Base-by-base conservation (phyloP, 2,329 filamentous ascomycete genomes). In the Xylariaceae sp. region DNA sequence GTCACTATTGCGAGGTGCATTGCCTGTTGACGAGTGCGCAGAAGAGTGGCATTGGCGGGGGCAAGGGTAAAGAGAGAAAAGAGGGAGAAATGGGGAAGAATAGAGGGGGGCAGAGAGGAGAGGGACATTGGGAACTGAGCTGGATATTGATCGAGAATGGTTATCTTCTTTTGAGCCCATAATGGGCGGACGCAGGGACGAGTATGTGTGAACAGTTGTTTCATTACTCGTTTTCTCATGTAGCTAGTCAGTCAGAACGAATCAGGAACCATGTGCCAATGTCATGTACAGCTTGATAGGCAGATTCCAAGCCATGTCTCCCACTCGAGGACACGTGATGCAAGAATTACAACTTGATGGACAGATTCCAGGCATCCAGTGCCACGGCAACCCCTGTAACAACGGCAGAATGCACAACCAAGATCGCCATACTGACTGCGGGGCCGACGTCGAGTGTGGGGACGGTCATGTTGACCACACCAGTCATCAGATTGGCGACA, bases 401-500 rank as follows among this genome's bases (percentile, higher is more conserved):
- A 1, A 77, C 70, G 2, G 73, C 78, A 44, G 85, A 85, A 68
- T 97, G 97, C 5, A 68, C 80, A 18, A 89, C 68, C 55, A 99
- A 68, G 32, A 96, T 82, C 0, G 68, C 83, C 82, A 96, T 89
- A 0, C 90, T 82, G 48, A 73, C 67, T 3, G 78, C 60, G 9
- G 81, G 79, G 5, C 75, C 76, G 55, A 87, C 82, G 64, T 92
- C 80, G 56, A 97, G 70, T 2, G 94, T 99, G 36, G 86, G 85
- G 47, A 97, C 69, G 4, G 85, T 88, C 76, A 99, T 75, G 66
- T 99, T 99, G 47, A 97, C 86, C 14, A 90, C 65, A 0, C 94
- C 94, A 1, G 94, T 99, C 54, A 96, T 69, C 42, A 99, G 69
- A 64, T 99, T 99, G 2, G 94, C 91, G 35, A 91, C 63, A 51